A percentile compares a stretch with the other conserved stretches of the same genome.
phyloP scores from a whole-genome alignment of 78 protist genomes.

The Pelomyxa schiedti region DNA sequence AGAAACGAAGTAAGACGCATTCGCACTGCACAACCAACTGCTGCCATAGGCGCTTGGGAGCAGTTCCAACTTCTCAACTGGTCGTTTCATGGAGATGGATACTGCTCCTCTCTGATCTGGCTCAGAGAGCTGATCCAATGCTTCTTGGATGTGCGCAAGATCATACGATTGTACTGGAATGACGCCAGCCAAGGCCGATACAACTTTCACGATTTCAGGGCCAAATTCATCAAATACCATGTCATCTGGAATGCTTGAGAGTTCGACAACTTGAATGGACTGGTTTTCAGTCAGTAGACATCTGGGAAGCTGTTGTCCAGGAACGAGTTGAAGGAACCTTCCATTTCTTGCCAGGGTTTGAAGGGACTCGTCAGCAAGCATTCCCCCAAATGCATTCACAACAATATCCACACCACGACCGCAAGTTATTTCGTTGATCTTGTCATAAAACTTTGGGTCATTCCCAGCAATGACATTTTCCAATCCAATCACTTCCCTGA shows the following conservation, averaged over 20 bases:
- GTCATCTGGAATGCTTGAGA: slow-evolving; percentile 26
- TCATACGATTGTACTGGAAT: no score
- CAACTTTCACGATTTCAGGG: neutral
- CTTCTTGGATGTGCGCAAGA: neutral
- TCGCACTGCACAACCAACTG: neutral
- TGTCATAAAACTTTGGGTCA: slow-evolving; percentile 8
- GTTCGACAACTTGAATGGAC: slow-evolving; percentile 24
- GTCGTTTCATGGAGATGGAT: neutral
- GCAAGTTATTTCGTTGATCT: slow-evolving; percentile 13
- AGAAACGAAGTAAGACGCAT: neutral
- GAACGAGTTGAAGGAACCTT: slow-evolving; percentile 39
- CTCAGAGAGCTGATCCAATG: neutral
- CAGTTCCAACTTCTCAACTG: neutral
- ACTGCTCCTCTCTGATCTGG: neutral
- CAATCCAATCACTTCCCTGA: neutral
- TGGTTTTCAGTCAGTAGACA: slow-evolving; percentile 19
- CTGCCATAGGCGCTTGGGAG: neutral
- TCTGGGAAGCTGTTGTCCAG: slow-evolving; percentile 14
- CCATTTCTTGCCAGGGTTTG: slow-evolving; percentile 16
- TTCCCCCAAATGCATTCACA: slow-evolving; percentile 41
- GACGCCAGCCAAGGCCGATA: slow-evolving; percentile 5
- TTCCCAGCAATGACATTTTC: slow-evolving; percentile 9
- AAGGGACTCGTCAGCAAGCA: slow-evolving; percentile 10
- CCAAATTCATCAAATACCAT: no score
- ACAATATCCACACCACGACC: slow-evolving; percentile 62